Base-by-base conservation (phyloP, 805 yeast genomes). In the Candida ipomoeae region DNA sequence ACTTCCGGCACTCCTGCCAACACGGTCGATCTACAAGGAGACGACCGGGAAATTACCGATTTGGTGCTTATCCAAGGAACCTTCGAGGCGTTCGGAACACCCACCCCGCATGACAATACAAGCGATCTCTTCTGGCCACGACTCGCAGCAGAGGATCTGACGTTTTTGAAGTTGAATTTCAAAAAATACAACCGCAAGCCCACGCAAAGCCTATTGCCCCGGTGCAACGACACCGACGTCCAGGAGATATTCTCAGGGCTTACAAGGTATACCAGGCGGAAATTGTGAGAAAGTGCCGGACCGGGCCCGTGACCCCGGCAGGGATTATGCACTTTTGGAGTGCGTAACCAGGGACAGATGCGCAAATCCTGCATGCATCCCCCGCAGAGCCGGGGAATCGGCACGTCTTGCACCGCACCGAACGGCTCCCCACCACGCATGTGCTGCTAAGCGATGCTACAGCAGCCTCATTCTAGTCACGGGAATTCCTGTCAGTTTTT, bases 41-140 rank as follows among this genome's bases (percentile, higher is more conserved):
- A 35, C 33, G 40, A 44, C 39, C 34, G 14, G 26, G 46, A 44
- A 36, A 66, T 74, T 15, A 52, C 63, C 20, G 95, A 88, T 57
- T 69, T 88, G 42, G 72, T 77, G 3, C 69, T 88, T 15, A 69
- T 84, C n/a, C 69, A 78, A 7, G 68, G 77, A 17, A 78, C 85
- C 1, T 78, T 85, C 55, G 62, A 67, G 14, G 67, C 65, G 2
- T 80, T 87, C 59, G 96, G 95, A 0, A 79, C 88, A 0, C 90
- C 91, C 0, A 63, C 69, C n/a, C 36, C 53, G 3, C 40, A 50
- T 21, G 53, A 58, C 26, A 35, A 40, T 3, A n/a, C 38, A 14
- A 55, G 58, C 33, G 57, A 45, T 14, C 51, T 58, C 48, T 66
- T 63, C 52, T 73, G 75, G 75, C 70, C 67, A 13, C 66, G 65